Evolutionary conservation across 345 rosid species (phyloP).

Genomic region (Eucalyptus regnans): DNA sequence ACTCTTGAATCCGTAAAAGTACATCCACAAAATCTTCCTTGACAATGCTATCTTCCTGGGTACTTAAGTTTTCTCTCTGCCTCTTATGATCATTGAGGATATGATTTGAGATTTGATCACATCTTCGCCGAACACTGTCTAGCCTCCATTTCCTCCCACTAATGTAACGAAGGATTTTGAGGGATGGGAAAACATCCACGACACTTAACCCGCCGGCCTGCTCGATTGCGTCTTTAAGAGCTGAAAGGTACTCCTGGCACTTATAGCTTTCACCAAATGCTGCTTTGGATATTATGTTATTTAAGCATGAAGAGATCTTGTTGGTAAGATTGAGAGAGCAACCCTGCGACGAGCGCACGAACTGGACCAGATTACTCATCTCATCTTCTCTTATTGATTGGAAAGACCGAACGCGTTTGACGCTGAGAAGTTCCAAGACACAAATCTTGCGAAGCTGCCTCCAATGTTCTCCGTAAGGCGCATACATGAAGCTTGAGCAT

Average conservation of each 20-base stretch:
- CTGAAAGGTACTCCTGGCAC: not conserved
- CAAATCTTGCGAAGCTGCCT: not conserved
- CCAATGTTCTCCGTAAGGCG: not conserved
- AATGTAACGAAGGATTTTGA: not conserved
- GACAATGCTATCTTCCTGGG: not conserved
- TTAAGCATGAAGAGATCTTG: not conserved
- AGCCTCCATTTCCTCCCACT: not conserved
- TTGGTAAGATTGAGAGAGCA: not conserved
- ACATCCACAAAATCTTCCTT: not conserved
- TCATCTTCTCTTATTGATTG: not conserved
- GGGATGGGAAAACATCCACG: not conserved
- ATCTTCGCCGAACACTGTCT: not conserved
- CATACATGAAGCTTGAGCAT: not conserved
- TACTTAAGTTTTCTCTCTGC: not conserved
- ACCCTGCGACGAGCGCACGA: not conserved
- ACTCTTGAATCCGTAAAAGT: not conserved
- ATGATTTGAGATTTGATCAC: not conserved
- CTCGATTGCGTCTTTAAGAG: not conserved
- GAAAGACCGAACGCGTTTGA: not conserved
- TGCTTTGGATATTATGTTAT: not conserved
- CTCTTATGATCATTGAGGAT: not conserved
- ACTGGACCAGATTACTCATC: not conserved
- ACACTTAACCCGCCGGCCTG: not conserved
- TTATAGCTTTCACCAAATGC: not conserved
- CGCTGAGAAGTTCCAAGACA: not conserved